Base-by-base conservation (phyloP, 306 rosid genomes). In the Cicer judaicum region DNA sequence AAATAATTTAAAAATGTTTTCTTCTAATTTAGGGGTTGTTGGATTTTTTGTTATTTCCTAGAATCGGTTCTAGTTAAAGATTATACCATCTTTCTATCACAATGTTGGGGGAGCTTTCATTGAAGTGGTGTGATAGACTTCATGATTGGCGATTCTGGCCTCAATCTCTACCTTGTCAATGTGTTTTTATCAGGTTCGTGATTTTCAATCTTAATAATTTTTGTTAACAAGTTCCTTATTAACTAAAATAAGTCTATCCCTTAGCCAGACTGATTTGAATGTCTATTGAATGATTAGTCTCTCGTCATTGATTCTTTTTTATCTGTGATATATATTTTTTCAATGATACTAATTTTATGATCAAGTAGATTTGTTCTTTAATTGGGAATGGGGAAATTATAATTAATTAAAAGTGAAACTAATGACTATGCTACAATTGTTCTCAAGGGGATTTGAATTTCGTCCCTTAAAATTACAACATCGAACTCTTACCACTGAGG, bases 171-270 rank as follows among this genome's bases (percentile, higher is more conserved):
- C 86, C 76, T 64, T 67, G 71, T 76, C 82, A 29, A 84, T 78
- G 63, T 82, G 78, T 82, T 79, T 78, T 70, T 48, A 74, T 77
- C 87, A 86, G 88, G 87, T 82, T 84, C 69, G 88, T 82, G 73
- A 74, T 75, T 84, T 78, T 68, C 13, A 42, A 53, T 70, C 56
- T 68, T 71, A 49, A 47, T 66, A 74, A 50, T 80, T 56, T 71
- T 54, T 79, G 63, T 34, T 61, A 78, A 64, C 67, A 57, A 29
- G 18, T 68, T 73, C 63, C 38, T n/a, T 75, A 40, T 56, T 29
- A 78, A 70, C 77, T 48, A 19, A 43, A 68, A 77, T 60, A 24
- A 50, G 47, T 8, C 18, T 54, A 36, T 47, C 19, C 29, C 46
- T n/a, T 53, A 8, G 71, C 66, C 64, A 29, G 29, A 48, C 63